Conservation (phyloP, 805 yeast species). For the Ogataea glucozyma region DNA sequence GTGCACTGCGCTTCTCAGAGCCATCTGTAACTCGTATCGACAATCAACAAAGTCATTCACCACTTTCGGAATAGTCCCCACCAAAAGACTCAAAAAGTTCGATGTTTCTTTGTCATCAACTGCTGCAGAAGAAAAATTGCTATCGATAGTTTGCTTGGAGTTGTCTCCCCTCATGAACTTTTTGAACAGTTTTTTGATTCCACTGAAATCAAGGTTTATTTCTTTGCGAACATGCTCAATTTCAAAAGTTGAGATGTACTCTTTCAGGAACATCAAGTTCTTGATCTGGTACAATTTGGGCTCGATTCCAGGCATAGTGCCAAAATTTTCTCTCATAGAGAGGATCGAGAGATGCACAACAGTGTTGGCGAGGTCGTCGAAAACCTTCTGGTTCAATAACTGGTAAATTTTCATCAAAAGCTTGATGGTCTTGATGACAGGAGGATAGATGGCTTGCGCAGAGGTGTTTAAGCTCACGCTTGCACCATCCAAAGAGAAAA, state of each 20-base stretch:
- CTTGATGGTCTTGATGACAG: slow-evolving; percentile 66
- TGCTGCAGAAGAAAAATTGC: slow-evolving; percentile 20
- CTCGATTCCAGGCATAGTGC: slow-evolving; percentile 53
- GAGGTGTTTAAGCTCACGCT: slow-evolving; percentile 10
- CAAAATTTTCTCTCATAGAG: slow-evolving; percentile 58
- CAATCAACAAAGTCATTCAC: slow-evolving; percentile 83
- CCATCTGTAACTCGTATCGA: slow-evolving; percentile 66
- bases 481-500: slow-evolving; percentile 13
- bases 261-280: slow-evolving; percentile 68
- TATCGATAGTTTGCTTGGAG: slow-evolving; percentile 23
- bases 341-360: slow-evolving; percentile 75
- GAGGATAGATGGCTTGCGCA: slow-evolving; percentile 51
- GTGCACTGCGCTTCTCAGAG: slow-evolving; percentile 69
- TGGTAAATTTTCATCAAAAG: slow-evolving; percentile 78
- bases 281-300: slow-evolving; percentile 67
- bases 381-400: slow-evolving; percentile 71
- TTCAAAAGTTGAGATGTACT: slow-evolving; percentile 72
- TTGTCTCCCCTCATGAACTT: slow-evolving; percentile 34
- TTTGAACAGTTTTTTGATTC: slow-evolving; percentile 51
- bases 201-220: slow-evolving; percentile 77
- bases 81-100: slow-evolving; percentile 26
- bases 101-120: slow-evolving; percentile 9
- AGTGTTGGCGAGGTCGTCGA: slow-evolving; percentile 87
- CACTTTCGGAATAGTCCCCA: slow-evolving; percentile 75
- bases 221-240: slow-evolving; percentile 75